phyloP scores from a whole-genome alignment of 441 rosid genomes.

The Euphorbia corollata region DNA sequence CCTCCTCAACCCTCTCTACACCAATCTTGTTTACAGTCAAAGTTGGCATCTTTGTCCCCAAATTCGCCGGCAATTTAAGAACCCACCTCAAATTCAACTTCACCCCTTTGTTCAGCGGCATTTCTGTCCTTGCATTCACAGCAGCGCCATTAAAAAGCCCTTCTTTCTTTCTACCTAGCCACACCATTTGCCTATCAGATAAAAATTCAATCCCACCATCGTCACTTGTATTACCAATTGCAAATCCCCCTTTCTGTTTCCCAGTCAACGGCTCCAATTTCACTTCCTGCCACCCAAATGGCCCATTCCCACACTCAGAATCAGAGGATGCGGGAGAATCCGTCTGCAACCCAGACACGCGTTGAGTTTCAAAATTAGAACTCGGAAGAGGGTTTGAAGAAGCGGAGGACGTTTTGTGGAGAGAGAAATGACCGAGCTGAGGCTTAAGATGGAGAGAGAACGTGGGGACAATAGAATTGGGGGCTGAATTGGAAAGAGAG shows the following conservation, averaged over 20 bases:
- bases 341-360: not conserved
- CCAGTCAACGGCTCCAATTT: conserved; percentile 35
- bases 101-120: conserved; percentile 37
- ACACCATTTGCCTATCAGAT: conserved; percentile 22
- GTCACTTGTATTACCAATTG: conserved; percentile 12
- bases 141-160: conserved; percentile 27
- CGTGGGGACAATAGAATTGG: conserved; percentile 28
- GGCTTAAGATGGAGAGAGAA: conserved; percentile 59
- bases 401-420: conserved; percentile 26
- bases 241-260: conserved; percentile 19
- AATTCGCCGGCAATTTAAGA: conserved; percentile 29
- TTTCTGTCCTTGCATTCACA: conserved; percentile 36
- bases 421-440: conserved; percentile 42
- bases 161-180: conserved; percentile 23
- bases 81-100: conserved; percentile 39
- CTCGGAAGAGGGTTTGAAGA: conserved; percentile 28
- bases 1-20: conserved; percentile 37
- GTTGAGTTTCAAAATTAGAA: conserved; percentile 15
- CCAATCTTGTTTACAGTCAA: conserved; percentile 47
- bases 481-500: conserved; percentile 28
- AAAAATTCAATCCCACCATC: conserved; percentile 18
- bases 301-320: conserved; percentile 22
- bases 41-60: conserved; percentile 33
- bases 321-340: conserved; percentile 25
- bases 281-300: conserved; percentile 46